phyloP scores from a whole-genome alignment of 768 basidiomycete genomes.

The Suillus ampliporus region DNA sequence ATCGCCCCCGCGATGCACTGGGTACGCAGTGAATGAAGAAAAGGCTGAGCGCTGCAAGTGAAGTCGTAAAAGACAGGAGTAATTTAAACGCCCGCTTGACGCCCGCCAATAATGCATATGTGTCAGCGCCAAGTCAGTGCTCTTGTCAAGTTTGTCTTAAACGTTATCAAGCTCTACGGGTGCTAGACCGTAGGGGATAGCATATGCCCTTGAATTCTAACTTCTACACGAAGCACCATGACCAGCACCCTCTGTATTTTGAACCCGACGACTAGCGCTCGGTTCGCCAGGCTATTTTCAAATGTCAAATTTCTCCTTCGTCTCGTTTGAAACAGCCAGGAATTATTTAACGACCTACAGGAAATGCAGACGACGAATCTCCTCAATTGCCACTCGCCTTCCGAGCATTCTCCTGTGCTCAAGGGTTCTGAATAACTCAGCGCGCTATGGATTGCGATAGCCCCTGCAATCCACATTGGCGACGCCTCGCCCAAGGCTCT shows the following conservation, averaged over 20 bases:
- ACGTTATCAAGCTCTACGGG: too few species aligned
- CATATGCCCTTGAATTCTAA: neutral
- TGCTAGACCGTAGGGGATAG: too few species aligned
- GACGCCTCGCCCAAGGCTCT: constrained; percentile 27
- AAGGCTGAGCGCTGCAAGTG: too few species aligned
- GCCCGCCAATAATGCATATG: too few species aligned
- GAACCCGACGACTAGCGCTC: neutral
- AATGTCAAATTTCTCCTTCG: neutral
- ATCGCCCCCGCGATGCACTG: too few species aligned
- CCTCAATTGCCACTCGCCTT: neutral
- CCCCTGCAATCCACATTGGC: neutral
- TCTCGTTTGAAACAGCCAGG: neutral
- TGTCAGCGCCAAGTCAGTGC: too few species aligned
- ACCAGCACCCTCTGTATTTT: neutral
- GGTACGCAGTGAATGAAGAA: too few species aligned
- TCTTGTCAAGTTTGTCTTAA: too few species aligned
- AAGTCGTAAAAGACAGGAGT: too few species aligned
- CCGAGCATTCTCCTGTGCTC: neutral
- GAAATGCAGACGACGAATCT: constrained; percentile 1
- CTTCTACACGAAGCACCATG: neutral
- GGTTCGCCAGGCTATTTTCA: neutral
- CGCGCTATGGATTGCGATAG: constrained; percentile 8
- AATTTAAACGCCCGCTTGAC: too few species aligned
- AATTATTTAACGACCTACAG: neutral
- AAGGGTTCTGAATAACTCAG: neutral